Conservation (phyloP, 2,329 filamentous ascomycete genomes). For the Calcarisporium arbuscula region DNA sequence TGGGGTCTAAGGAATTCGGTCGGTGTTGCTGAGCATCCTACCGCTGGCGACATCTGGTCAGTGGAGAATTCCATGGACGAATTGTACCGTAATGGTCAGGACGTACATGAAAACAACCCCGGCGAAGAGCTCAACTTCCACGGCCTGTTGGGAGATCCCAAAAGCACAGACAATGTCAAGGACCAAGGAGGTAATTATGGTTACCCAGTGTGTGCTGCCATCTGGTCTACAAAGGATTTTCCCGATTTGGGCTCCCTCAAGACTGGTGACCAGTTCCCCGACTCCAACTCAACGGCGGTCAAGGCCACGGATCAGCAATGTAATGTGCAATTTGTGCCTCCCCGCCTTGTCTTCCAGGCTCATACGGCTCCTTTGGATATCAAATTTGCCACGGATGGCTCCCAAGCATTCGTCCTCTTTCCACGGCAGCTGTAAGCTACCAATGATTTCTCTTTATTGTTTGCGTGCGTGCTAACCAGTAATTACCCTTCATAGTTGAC, state of each 20-base stretch:
- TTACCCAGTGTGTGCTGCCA: conserved; percentile 63
- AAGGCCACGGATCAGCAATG: conserved; percentile 41
- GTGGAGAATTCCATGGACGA: conserved; percentile 69
- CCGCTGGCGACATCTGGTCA: conserved; percentile 44
- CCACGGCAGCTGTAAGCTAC: conserved; percentile 61
- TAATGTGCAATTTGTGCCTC: conserved; percentile 34
- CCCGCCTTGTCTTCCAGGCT: conserved; percentile 53
- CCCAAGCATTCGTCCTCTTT: conserved; percentile 61
- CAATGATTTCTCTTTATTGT: neutral
- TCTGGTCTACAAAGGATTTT: conserved; percentile 49
- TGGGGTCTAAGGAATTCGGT: conserved; percentile 72
- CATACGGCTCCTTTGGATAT: conserved; percentile 69
- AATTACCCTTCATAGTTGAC: conserved; percentile 12
- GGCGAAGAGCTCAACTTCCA: conserved; percentile 70
- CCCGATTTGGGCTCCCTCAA: conserved; percentile 34
- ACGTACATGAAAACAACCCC: conserved; percentile 63
- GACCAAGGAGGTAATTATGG: conserved; percentile 53
- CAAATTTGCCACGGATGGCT: conserved; percentile 54
- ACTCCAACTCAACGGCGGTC: conserved; percentile 20
- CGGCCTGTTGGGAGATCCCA: conserved; percentile 45
- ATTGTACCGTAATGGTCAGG: conserved; percentile 48
- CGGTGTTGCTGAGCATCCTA: conserved; percentile 58
- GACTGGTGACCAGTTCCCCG: conserved; percentile 45
- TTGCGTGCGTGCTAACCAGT: conserved; percentile 4
- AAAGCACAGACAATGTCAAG: conserved; percentile 17